Conservation (phyloP, 1,284 basidiomycete species). For the Rhodotorula sp. region DNA sequence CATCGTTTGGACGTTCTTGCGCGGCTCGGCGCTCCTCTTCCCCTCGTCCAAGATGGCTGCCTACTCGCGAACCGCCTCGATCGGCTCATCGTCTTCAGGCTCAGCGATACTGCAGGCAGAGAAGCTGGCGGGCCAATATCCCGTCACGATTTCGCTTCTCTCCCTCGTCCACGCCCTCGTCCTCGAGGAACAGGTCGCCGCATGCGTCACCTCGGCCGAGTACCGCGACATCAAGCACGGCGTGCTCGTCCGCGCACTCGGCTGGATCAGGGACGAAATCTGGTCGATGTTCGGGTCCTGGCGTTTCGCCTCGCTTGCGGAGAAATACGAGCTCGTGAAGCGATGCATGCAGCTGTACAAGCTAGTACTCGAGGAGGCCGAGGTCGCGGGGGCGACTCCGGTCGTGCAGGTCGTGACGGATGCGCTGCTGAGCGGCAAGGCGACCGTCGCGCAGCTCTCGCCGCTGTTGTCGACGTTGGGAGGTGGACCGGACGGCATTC, state of each 20-base stretch:
- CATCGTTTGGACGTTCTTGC: slow-evolving; percentile 79
- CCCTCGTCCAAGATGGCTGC: slow-evolving; percentile 49
- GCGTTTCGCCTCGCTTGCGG: slow-evolving; percentile 72
- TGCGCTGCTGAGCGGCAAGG: slow-evolving; percentile 61
- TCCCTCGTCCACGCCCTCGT: slow-evolving; percentile 73
- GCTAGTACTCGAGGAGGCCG: slow-evolving; percentile 63
- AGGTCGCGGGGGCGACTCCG: slow-evolving; percentile 53
- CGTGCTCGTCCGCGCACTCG: slow-evolving; percentile 70
- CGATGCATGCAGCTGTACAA: slow-evolving; percentile 65
- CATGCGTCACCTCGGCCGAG: slow-evolving; percentile 55
- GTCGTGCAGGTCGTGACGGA: slow-evolving; percentile 62
- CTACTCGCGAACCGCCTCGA: slow-evolving; percentile 55
- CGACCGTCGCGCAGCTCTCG: slow-evolving; percentile 68
- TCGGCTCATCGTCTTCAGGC: neutral
- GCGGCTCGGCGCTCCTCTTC: slow-evolving; percentile 72
- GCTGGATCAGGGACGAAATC: slow-evolving; percentile 75
- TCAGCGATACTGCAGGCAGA: slow-evolving; percentile 63
- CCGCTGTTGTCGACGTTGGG: slow-evolving; percentile 69
- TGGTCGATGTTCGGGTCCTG: slow-evolving; percentile 80
- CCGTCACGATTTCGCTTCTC: slow-evolving; percentile 72
- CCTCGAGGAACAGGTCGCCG: slow-evolving; percentile 51
- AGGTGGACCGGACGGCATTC: slow-evolving; percentile 60
- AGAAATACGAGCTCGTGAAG: slow-evolving; percentile 74
- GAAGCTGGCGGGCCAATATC: slow-evolving; percentile 68
- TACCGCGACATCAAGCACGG: slow-evolving; percentile 72